A percentile compares a stretch with the other conserved stretches of the same genome.
Conservation (phyloP, 2,329 filamentous ascomycete species). For the Pestalotiopsis sp. region DNA sequence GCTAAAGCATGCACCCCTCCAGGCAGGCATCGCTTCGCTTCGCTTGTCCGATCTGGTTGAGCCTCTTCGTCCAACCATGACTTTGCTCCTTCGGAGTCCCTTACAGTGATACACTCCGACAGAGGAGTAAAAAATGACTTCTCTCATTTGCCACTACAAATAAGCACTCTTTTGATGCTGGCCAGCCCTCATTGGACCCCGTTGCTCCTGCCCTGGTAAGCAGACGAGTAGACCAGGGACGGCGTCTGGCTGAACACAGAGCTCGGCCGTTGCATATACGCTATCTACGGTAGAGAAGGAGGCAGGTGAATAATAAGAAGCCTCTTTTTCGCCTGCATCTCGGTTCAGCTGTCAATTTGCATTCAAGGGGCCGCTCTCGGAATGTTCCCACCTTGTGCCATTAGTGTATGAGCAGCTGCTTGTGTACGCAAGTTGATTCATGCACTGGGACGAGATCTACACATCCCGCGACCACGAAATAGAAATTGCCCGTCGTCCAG, state of each 20-base stretch:
- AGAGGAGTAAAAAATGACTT: neutral
- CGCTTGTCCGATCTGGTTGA: neutral
- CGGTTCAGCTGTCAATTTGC: neutral
- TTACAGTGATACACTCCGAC: no score
- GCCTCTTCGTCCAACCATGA: neutral
- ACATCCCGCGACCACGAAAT: neutral
- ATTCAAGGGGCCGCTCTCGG: neutral
- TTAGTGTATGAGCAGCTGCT: slow-evolving; percentile 14
- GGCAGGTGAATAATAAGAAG: neutral
- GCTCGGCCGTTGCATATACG: neutral
- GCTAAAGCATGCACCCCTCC: slow-evolving; percentile 10
- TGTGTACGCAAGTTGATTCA: slow-evolving; percentile 10
- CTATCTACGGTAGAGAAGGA: no score
- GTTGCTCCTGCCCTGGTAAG: neutral
- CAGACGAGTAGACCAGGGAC: neutral
- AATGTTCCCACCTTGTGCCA: slow-evolving; percentile 11
- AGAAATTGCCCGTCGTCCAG: neutral
- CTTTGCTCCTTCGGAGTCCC: neutral
- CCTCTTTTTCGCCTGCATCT: neutral
- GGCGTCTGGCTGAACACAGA: neutral
- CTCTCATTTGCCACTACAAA: neutral
- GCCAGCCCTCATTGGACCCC: neutral
- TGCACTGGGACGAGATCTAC: slow-evolving; percentile 12
- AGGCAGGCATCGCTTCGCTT: neutral
- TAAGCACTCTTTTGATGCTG: neutral